phyloP scores from a whole-genome alignment of 305 asterid genomes.

The Fraxinus floribunda region DNA sequence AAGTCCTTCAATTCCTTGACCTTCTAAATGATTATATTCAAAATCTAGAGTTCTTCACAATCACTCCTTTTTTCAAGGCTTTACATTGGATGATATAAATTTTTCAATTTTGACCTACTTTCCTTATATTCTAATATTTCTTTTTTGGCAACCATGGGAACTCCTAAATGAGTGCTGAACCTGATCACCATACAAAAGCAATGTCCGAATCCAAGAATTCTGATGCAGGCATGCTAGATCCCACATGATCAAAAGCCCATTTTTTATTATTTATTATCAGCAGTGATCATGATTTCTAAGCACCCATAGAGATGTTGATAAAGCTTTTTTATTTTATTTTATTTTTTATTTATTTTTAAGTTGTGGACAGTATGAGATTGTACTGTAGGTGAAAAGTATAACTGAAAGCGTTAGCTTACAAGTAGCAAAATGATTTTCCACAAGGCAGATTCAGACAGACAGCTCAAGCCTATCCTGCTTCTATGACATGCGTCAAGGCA shows the following conservation, averaged over 20 bases:
- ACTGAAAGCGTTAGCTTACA: neutral
- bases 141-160: neutral
- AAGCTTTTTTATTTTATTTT: neutral
- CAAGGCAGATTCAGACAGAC: neutral
- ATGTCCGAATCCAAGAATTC: conserved; percentile 23
- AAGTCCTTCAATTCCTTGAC: neutral
- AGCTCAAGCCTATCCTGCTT: neutral
- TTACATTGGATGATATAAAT: neutral
- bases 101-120: neutral
- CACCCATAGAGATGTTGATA: neutral
- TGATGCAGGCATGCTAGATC: conserved; percentile 26
- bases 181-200: neutral
- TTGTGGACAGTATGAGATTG: neutral
- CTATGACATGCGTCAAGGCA: neutral
- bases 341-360: neutral
- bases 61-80: neutral
- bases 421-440: neutral
- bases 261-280: neutral
- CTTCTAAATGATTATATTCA: neutral
- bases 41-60: neutral
- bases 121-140: neutral
- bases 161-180: neutral
- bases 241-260: neutral
- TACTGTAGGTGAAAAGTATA: neutral
- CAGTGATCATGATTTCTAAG: conserved; percentile 9